These are phyloP conservation scores for Wickerhamomyces sp. DNA, from an alignment of 1,139 yeast species.

Conservation along the genomic window DNA sequence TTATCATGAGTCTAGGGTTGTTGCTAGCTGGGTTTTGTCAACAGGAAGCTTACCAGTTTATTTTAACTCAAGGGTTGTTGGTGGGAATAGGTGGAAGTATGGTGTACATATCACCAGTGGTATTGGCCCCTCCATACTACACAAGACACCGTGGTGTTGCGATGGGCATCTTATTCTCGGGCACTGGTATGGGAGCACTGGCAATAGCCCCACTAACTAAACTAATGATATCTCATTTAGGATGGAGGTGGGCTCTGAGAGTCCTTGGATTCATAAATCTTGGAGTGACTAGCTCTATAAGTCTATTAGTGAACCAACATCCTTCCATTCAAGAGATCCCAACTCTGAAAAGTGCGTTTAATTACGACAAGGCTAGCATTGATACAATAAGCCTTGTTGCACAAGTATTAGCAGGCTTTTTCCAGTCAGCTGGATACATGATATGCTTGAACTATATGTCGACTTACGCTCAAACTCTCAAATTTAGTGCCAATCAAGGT, in stretches of 20 bases:
- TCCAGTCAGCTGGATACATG: conserved; percentile 40
- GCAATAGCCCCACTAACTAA: conserved; percentile 34
- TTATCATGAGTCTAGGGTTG: conserved; percentile 29
- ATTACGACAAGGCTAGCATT: conserved; percentile 18
- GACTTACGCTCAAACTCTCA: conserved; percentile 34
- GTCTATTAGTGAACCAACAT: conserved; percentile 24
- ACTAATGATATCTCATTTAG: conserved; percentile 28
- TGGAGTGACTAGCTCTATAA: conserved; percentile 18
- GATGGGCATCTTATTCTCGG: conserved; percentile 38
- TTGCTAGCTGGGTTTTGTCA: conserved; percentile 27
- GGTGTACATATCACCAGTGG: conserved; percentile 37
- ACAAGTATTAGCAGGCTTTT: conserved; percentile 31
- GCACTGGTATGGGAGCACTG: conserved; percentile 41
- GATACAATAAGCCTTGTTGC: conserved; percentile 24
- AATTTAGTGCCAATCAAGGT: conserved; percentile 33
- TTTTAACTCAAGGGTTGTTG: conserved; percentile 36
- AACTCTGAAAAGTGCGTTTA: conserved; percentile 13
- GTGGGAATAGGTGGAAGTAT: conserved; percentile 37
- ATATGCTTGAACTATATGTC: conserved; percentile 41
- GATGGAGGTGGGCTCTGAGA: conserved; percentile 40
- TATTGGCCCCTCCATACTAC: conserved; percentile 38
- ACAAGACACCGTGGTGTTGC: conserved; percentile 37
- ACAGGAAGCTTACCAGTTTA: conserved; percentile 28
- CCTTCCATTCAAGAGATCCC: conserved; percentile 14
- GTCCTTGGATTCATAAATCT: conserved; percentile 31